Base-by-base conservation (phyloP, 331 rosid species). In the Saraca asoca region DNA sequence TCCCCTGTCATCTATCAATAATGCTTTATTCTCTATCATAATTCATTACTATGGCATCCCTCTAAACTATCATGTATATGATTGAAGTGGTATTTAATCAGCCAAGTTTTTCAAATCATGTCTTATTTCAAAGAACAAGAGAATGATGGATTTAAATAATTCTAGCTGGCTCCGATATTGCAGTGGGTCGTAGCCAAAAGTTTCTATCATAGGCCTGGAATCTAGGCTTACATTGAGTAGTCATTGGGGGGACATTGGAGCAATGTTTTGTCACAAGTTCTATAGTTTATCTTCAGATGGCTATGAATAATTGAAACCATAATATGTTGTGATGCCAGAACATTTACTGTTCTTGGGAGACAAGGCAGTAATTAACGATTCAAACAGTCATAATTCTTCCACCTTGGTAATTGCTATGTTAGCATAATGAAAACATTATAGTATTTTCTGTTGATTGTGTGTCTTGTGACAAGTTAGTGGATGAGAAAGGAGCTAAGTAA, bases 391-490 rank as follows among this genome's bases (percentile, higher is more conserved):
- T 73, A 59, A 67, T 68, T 78, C 63, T 66, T 10, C 51, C 65
- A 59, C 79, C 12, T 70, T 54, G 79, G 76, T 58, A 85, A 69
- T 73, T 82, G 86, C 56, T 62, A 12, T 74, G 72, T 70, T 71
- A 51, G 61, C 65, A 51, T 43, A 51, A 70, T 50, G 39, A 74
- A 76, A 72, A 67, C 73, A 75, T 65, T 16, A 43, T 2, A 55
- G 58, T 17, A 45, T n/a, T 49, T 62, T 75, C 33, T 50, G 66
- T 42, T 66, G 62, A 46, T 46, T 35, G 43, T 43, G 64, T 6
- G 38, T 62, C 31, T 54, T 68, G 62, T 62, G 44, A 58, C 35
- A 45, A 66, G 38, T 35, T 14, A 20, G 62, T 55, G 43, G 29
- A 41, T 15, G 6, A 53, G 13, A 73, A 31, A 16, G 74, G 70